Evolutionary conservation across 2,329 filamentous ascomycete species (phyloP), one percentile per base, ranked within the genome.

Genomic region (Penicillium sp.): DNA sequence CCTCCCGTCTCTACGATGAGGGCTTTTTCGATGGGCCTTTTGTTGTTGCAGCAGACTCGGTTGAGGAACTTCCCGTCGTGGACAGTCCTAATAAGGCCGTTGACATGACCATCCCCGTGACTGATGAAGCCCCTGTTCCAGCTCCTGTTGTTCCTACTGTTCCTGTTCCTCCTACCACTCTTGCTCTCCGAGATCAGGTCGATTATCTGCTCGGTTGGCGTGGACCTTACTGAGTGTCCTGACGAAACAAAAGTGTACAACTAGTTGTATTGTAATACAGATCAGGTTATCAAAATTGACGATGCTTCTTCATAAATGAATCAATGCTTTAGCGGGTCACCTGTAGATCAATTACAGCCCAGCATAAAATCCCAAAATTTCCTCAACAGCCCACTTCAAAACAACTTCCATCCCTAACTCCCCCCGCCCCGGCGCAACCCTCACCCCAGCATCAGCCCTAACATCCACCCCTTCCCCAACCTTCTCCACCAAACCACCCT

Each of bases 321-420:
- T 16, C 31, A 16, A 33, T 33, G 5, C 31, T 33, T 31, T 7
- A 33, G 31, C 14, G 5, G 16, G 14, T 16, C 31, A 16, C 5
- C n/a, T 10, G 31, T 22, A 49, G 29, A n/a, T 22, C 19, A 13
- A 21, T 22, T 21, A 42, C 19, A 24, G 11, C 19, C 9, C 39
- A 24, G 27, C 21, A 54, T 70, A 64, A 50, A 63, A 65, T 19
- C 70, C 69, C 68, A 90, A 80, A 19, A 92, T 72, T 49, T 78
- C 76, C 52, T 85, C 82, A 1, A 91, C 88, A 1, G 86, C 86
- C 90, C 90, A 93, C 51, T 80, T 78, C 61, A 93, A 74, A 29
- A 85, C 82, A 54, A 81, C 78, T 61, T 79, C 79, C 82, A 92
- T 87, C 56, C 85, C 81, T 9, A 80, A 76, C 67, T 87, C 82